Percentiles rank a stretch among this genome's conserved stretches.
phyloP scores from a whole-genome alignment of 192 early-diverging fungal genomes.

The Physocladia obscura region DNA sequence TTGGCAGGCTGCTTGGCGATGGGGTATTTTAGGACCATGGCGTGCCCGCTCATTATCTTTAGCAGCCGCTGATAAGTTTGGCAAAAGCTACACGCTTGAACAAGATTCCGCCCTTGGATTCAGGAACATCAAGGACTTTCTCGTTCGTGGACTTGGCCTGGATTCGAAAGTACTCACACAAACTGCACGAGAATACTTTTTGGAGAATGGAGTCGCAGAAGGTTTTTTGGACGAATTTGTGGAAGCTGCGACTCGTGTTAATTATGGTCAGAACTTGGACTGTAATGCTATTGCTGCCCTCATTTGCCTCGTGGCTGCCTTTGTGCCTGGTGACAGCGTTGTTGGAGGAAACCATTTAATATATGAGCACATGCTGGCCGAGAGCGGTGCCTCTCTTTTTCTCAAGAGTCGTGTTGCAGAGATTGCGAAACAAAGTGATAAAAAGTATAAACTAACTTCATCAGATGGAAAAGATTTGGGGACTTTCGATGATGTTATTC shows the following conservation, averaged over 20 bases:
- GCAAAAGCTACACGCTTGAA: slow-evolving; percentile 51
- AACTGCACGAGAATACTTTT: slow-evolving; percentile 41
- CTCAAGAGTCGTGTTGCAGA: slow-evolving; percentile 43
- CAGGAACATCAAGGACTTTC: background rate
- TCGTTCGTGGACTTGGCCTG: slow-evolving; percentile 34
- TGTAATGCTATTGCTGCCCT: slow-evolving; percentile 56
- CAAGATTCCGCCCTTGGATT: slow-evolving; percentile 47
- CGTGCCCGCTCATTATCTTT: slow-evolving; percentile 16
- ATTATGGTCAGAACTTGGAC: slow-evolving; percentile 63
- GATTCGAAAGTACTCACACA: slow-evolving; percentile 27
- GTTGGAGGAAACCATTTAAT: slow-evolving; percentile 61
- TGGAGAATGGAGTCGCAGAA: slow-evolving; percentile 31
- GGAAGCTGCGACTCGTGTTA: slow-evolving; percentile 58
- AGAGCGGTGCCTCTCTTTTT: slow-evolving; percentile 43
- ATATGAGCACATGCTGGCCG: slow-evolving; percentile 56
- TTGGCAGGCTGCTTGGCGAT: slow-evolving; percentile 46
- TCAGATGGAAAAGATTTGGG: slow-evolving; percentile 38
- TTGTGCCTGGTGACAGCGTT: slow-evolving; percentile 38
- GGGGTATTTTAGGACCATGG: slow-evolving; percentile 13
- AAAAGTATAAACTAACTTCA: slow-evolving; percentile 22
- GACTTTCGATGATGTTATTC: slow-evolving; percentile 58
- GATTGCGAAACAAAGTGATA: background rate
- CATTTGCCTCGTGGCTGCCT: slow-evolving; percentile 53
- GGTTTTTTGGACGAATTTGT: slow-evolving; percentile 53
- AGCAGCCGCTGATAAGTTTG: slow-evolving; percentile 21